Base-by-base conservation (phyloP, 2,329 filamentous ascomycete species). In the Penicillium sp. region DNA sequence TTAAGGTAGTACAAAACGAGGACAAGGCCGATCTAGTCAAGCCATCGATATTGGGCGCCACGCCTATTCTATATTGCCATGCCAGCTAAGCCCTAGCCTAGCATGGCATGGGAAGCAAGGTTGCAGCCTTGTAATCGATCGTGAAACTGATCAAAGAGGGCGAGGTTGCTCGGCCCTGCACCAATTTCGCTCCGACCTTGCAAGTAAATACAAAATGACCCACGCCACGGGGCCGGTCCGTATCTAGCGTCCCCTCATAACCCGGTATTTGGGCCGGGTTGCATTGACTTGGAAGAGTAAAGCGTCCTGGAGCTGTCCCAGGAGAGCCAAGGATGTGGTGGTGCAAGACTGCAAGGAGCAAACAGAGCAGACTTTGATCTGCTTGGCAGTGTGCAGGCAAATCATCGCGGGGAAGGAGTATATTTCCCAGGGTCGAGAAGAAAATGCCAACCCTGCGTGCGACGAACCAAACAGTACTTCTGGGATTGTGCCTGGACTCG, bases 191-290 rank as follows among this genome's bases (percentile, higher is more conserved):
- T 35, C 48, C 48, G 45, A 46, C 22, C 49, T 57, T 57, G 49
- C 40, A 53, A 55, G 26, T 22, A 8, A n/a, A 30, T 6, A 11
- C 40, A 42, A 22, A 11, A 22, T 19, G 28, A n/a, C 25, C 28
- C 28, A 48, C 25, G 55, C 55, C 45, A 37, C 33, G 19, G 40
- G 49, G 56, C 26, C 61, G 49, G 59, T 59, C 56, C 13, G 53
- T 59, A 38, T 52, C 48, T 61, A 59, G 58, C 53, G 52, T 55
- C 42, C 10, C 48, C 53, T 60, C 6, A 37, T 38, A 42, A 49
- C 63, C 57, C 22, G 49, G 52, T 56, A 55, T 22, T 33, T 59
- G 54, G 59, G 55, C 35, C 45, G 43, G 53, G 26, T 60, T 60
- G 52, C 35, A 60, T 58, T 52, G 26, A 49, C 57, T 16, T 28